Evolutionary conservation across 257 asterid species (phyloP), one percentile per base, ranked within the genome.

Genomic region (Solanum megistacrolobum): DNA sequence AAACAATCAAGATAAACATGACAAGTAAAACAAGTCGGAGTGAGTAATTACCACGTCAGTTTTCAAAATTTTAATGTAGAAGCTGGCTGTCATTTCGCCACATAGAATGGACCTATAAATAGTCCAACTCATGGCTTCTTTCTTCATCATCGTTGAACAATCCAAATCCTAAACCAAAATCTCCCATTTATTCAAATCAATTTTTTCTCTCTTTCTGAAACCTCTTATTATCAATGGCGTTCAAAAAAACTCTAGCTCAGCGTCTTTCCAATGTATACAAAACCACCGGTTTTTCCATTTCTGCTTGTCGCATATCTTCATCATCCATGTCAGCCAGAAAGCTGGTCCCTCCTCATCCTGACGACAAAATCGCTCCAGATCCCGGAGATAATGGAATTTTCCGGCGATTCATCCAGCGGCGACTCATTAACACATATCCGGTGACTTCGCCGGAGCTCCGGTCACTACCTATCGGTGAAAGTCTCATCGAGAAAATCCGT

Each of bases 401-500:
- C 60, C 84, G 74, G 13, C 60, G 88, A 21, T 86, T 86, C 34
- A 55, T 86, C 58, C 84, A 86, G 5, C 88, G 88, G 20, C 71
- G 36, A 9, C 16, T 48, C 9, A 71, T 41, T 20, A 43, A 71
- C 41, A 9, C 71, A 27, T 46, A 25, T 5, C 43, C 84, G 74
- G 23, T 32, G 7, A 65, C 9, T 0, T 48, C 35, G 4, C 31
- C 74, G 60, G 55, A 76, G 12, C 71, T 73, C 29, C 20, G 86
- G 39, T 29, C 69, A 29, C 16, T 69, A 12, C 71, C 52, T 9
- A 55, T 35, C 87, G 89, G 87, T 0, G 87, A 68, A 68, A 87
- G 38, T 72, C 82, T 87, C 39, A 66, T 79, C 12, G 89, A 66
- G 87, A 87, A 82, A 43, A 48, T 87, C 9, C 76, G 82, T 23